Evolutionary conservation across 192 early-diverging fungal species (phyloP), one percentile per base, ranked within the genome.

Genomic region (Coemansia sp.): DNA sequence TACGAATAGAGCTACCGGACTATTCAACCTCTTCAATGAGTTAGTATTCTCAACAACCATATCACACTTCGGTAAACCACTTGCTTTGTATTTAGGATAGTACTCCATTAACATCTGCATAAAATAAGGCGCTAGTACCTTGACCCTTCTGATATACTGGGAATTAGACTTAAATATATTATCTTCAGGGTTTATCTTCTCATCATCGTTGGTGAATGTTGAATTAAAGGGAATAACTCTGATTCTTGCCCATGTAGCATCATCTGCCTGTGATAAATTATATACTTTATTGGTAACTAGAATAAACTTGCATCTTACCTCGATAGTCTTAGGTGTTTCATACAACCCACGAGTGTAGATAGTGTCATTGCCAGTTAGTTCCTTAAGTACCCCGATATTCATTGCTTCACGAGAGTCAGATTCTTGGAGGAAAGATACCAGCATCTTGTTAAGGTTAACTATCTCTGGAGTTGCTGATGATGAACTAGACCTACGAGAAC

Each of bases 231-330:
- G 65, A 38, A 66, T 50, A 37, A 66, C 65, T 59, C 51, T 66
- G 23, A 66, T 54, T 42, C 65, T 59, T 8, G 65, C 46, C 65
- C 65, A 66, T 2, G 65, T 59, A 2, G 65, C 65, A 22, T 59
- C 57, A 59, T 66, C 65, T 38, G 65, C 65, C 21, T 59, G 57
- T 9, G 57, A 40, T 1, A 66, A 36, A 38, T 59, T 66, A 23
- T 66, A 66, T 7, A 59, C 46, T 46, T 66, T 66, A 17, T 66
- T 66, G 17, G 65, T 66, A n/a, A 59, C 65, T 5, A 66, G 65
- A 23, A 66, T 47, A 23, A 66, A 66, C 65, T 66, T 66, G 19
- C 57, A 66, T 25, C 49, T 66, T 0, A 66, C 65, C 2, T 50
- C 57, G n/a, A 66, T 66, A 36, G 47, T 52, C 31, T 40, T 59